phyloP scores from a whole-genome alignment of 192 early-diverging fungal genomes.

The Coemansia sp. region DNA sequence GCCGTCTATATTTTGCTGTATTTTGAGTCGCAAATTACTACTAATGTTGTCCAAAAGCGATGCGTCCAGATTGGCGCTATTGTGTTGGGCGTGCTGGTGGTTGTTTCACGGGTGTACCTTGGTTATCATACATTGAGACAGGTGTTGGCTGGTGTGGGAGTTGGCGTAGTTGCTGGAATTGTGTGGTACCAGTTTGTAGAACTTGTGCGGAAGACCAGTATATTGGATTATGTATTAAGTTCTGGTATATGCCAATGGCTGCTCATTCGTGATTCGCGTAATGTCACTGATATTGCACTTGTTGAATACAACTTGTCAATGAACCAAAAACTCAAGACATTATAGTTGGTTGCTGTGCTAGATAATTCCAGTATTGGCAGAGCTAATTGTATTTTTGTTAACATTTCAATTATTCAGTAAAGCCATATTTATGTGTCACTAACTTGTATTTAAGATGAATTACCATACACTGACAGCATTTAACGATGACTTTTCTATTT shows the following conservation, averaged over 20 bases:
- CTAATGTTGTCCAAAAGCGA: slow-evolving; percentile 12
- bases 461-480: too few relatives aligned
- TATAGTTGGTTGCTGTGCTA: not conserved
- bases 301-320: slow-evolving; percentile 40
- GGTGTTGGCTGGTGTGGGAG: slow-evolving; percentile 20
- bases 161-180: slow-evolving; percentile 23
- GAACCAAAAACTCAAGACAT: not conserved
- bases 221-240: slow-evolving; percentile 13
- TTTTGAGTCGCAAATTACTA: slow-evolving; percentile 16
- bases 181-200: slow-evolving; percentile 30
- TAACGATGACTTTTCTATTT: too few relatives aligned
- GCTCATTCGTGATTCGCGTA: slow-evolving; percentile 42
- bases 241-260: slow-evolving; percentile 30
- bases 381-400: too few relatives aligned
- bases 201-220: slow-evolving; percentile 13
- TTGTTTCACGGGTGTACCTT: slow-evolving; percentile 41
- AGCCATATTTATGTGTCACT: too few relatives aligned
- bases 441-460: too few relatives aligned
- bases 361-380: too few relatives aligned
- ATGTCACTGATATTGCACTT: slow-evolving; percentile 26
- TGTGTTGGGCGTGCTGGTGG: slow-evolving; percentile 19
- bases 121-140: slow-evolving; percentile 41
- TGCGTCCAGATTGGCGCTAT: slow-evolving; percentile 23
- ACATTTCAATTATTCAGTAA: too few relatives aligned
- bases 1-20: slow-evolving; percentile 23